A percentile compares a stretch with the other conserved stretches of the same genome.
Evolutionary conservation across 176 grass and related monocot species (phyloP).

Genomic region (Oryza punctata): DNA sequence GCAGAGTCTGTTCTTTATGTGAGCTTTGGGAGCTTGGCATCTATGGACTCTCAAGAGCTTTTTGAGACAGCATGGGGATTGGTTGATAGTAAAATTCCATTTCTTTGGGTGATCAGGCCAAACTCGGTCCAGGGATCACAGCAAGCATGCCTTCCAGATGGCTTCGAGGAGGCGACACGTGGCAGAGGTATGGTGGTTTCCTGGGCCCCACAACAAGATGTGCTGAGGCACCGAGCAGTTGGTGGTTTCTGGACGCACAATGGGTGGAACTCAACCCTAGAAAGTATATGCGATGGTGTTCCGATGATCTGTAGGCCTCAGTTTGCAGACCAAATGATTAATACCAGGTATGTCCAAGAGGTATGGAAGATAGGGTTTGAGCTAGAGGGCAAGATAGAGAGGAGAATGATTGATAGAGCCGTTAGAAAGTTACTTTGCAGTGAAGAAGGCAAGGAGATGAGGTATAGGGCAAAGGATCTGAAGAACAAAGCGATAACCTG

Average conservation of each 20-base stretch:
- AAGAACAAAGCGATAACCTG: neutral
- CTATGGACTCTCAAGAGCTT: neutral
- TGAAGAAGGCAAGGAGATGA: constrained; percentile 29
- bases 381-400: constrained; percentile 27
- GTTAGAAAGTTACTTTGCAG: neutral
- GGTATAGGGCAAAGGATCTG: neutral
- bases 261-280: constrained; percentile 52
- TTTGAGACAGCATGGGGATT: constrained; percentile 46
- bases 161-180: constrained; percentile 6
- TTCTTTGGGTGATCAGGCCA: constrained; percentile 37
- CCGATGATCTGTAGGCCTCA: constrained; percentile 46
- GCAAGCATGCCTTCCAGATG: neutral
- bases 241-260: constrained; percentile 55
- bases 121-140: neutral
- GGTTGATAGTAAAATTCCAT: constrained; percentile 8
- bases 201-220: constrained; percentile 45
- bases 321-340: constrained; percentile 51
- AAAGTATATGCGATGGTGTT: constrained; percentile 45
- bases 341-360: constrained; percentile 38
- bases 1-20: constrained; percentile 40
- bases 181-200: constrained; percentile 30
- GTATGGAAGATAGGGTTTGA: constrained; percentile 48
- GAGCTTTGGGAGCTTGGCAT: constrained; percentile 46
- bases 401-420: neutral
- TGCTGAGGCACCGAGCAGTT: constrained; percentile 2